These are phyloP conservation scores for Ascochyta lentis DNA, from an alignment of 2,329 filamentous ascomycete species.

Conservation along the genomic window DNA sequence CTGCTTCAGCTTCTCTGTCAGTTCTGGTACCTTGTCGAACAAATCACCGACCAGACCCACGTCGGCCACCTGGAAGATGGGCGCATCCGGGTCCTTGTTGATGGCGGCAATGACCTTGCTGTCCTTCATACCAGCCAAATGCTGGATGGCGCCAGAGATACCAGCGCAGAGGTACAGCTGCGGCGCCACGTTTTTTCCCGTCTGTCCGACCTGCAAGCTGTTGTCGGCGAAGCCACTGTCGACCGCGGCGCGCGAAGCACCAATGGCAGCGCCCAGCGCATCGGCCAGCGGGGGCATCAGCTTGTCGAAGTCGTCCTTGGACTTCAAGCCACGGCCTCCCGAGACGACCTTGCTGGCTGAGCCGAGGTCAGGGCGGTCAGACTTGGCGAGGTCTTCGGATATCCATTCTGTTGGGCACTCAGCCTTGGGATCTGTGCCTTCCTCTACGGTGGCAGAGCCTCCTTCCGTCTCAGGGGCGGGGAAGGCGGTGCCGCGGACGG, in stretches of 20 bases:
- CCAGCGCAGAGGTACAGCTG: conserved; percentile 94
- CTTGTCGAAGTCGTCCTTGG: conserved; percentile 95
- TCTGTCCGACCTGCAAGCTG: conserved; percentile 97
- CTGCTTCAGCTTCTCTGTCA: conserved; percentile 89
- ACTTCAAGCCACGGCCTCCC: conserved; percentile 92
- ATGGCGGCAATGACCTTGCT: conserved; percentile 99
- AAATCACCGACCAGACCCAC: conserved; percentile 94
- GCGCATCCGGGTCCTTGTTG: conserved; percentile 96
- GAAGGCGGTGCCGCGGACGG: conserved; percentile 92
- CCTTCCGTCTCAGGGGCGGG: conserved; percentile 73
- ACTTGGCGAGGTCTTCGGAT: conserved; percentile 90
- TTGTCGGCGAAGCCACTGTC: conserved; percentile 98
- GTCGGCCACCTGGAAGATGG: conserved; percentile 98
- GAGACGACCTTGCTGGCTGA: conserved; percentile 92
- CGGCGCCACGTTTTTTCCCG: conserved; percentile 96
- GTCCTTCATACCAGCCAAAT: conserved; percentile 99
- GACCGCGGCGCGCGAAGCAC: conserved; percentile 91
- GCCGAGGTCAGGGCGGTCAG: conserved; percentile 89
- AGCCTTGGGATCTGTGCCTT: conserved; percentile 82
- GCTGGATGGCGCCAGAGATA: conserved; percentile 97
- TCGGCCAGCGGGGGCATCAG: conserved; percentile 93
- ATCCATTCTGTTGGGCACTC: conserved; percentile 83
- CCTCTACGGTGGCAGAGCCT: conserved; percentile 77
- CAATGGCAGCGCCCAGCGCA: conserved; percentile 91
- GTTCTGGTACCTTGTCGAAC: conserved; percentile 92